Evolutionary conservation across 371 early-diverging fungal genomes (phyloP), one percentile per base, ranked within the genome.

Genomic region (Mucor irregularis): DNA sequence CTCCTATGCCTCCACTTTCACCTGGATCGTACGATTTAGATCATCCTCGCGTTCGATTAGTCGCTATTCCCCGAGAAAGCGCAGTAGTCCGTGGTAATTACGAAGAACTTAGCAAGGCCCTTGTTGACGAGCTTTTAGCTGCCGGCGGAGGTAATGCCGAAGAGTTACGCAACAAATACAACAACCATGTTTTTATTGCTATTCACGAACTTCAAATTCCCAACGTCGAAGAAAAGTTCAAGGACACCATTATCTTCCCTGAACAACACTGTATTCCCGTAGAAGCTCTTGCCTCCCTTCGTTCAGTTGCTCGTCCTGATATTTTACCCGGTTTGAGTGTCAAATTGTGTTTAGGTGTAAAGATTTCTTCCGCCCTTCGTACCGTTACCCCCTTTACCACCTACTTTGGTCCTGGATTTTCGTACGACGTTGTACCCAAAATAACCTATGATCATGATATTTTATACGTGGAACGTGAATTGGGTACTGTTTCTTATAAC

Each of bases 371-470:
- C 7, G 90, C 89, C 22, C 53, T 90, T 55, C 86, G 90, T 44
- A 90, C 88, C 8, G 80, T 90, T 53, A 85, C 85, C 14, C 89
- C 89, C 7, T 89, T 81, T 69, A 78, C 87, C 0, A 82, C 88
- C 14, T 74, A 78, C 46, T 76, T 86, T 53, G 89, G 89, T 0
- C 86, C 90, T 19, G 81, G 80, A 13, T 73, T 90, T 19, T 74
- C 80, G 8, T 59, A 61, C n/a, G 64, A 76, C 16, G 68, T 86
- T 16, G 74, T 79, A 8, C 80, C 80, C 10, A 58, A 63, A 4
- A 55, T 79, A 19, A 69, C 69, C 8, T 72, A 74, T 33, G 81
- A 87, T 39, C 58, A 61, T 13, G 58, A 78, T 16, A 60, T 80
- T 8, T 58, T 75, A 17, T 61, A 67, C 14, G 68, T 74, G 17